phyloP scores from a whole-genome alignment of 306 rosid species.

The Dalbergia cochinchinensis region DNA sequence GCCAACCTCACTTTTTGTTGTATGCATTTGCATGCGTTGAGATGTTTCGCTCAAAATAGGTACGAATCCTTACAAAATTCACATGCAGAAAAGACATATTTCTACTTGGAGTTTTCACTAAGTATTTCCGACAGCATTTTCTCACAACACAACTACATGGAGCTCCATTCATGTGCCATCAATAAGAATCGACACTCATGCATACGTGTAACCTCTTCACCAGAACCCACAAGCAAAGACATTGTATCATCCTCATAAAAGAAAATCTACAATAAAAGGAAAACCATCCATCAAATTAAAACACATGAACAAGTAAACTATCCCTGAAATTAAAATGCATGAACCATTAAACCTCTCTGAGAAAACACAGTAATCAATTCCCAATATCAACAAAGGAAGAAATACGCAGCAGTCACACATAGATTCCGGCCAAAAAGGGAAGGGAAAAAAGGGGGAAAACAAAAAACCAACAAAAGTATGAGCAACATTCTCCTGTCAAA shows the following conservation, averaged over 20 bases:
- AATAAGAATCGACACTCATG: too few relatives aligned
- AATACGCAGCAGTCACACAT: constrained; percentile 16
- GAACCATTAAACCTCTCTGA: not conserved
- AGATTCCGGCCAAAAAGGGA: not conserved
- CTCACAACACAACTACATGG: too few relatives aligned
- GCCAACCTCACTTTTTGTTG: too few relatives aligned
- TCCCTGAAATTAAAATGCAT: not conserved
- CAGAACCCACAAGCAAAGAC: not conserved
- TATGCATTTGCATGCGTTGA: too few relatives aligned
- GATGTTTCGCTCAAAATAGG: too few relatives aligned
- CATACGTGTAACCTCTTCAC: not conserved
- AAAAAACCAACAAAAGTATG: not conserved
- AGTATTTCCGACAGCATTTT: too few relatives aligned
- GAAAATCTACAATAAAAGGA: not conserved
- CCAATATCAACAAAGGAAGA: constrained; percentile 14
- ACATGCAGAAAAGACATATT: too few relatives aligned
- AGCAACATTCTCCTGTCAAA: constrained; percentile 21
- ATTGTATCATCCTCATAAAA: not conserved
- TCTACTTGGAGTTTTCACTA: too few relatives aligned
- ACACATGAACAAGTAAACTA: constrained; percentile 7
- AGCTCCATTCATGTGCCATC: too few relatives aligned
- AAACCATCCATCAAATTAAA: not conserved
- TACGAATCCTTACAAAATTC: too few relatives aligned
- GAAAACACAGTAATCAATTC: constrained; percentile 39
- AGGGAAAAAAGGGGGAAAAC: not conserved